Conservation (phyloP, 352 stramenopile genomes). For the Globisporangium orthogonon region DNA sequence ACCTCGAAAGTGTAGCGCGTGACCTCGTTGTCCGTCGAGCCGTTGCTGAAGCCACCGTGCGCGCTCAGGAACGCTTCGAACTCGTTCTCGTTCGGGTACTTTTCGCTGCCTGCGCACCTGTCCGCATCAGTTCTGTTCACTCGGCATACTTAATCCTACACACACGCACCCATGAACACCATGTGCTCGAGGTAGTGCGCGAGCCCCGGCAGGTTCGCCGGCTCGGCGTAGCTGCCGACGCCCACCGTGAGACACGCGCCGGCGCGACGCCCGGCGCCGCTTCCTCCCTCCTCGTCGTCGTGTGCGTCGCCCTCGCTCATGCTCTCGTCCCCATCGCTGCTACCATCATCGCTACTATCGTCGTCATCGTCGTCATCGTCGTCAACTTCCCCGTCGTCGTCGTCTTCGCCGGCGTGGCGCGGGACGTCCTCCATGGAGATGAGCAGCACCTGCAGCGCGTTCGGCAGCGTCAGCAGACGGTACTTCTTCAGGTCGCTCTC, state of each 20-base stretch:
- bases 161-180: constrained; percentile 90
- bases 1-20: constrained; percentile 95
- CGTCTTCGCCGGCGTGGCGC: constrained; percentile 16
- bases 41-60: constrained; percentile 89
- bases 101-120: constrained; percentile 41
- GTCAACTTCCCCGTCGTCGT: constrained; percentile 12
- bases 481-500: constrained; percentile 85
- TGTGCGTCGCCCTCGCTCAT: constrained; percentile 13
- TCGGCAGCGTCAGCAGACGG: constrained; percentile 68
- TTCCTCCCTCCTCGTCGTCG: constrained; percentile 20
- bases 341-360: constrained; percentile 15
- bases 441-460: constrained; percentile 71
- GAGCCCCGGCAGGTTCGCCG: constrained; percentile 60
- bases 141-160: not conserved
- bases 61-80: constrained; percentile 88
- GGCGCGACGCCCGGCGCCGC: constrained; percentile 26
- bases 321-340: constrained; percentile 18
- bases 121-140: not conserved
- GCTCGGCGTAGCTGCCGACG: constrained; percentile 69
- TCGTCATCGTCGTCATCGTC: constrained; percentile 22
- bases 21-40: constrained; percentile 89
- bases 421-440: constrained; percentile 53
- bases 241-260: constrained; percentile 66
- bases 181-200: constrained; percentile 95
- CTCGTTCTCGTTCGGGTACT: constrained; percentile 92